A percentile compares a stretch with the other conserved stretches of the same genome.
phyloP scores from a whole-genome alignment of 768 basidiomycete species.

The Lactarius akahatsu region DNA sequence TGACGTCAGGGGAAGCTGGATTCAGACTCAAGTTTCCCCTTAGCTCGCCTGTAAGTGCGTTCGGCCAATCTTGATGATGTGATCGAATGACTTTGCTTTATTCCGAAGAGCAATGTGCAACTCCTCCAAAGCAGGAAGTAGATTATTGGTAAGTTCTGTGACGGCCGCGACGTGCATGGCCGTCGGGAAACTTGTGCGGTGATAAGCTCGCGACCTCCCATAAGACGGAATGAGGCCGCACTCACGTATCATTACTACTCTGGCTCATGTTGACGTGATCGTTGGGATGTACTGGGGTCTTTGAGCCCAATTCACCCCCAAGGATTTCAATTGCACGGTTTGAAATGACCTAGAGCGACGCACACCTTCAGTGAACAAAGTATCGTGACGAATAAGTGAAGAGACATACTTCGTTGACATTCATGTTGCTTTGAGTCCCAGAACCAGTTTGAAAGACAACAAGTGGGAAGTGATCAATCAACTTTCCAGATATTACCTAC shows the following conservation, averaged over 20 bases:
- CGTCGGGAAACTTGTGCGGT: slow-evolving; percentile 84
- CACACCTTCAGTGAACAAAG: neutral
- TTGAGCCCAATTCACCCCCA: slow-evolving; percentile 92
- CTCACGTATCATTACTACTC: slow-evolving; percentile 96
- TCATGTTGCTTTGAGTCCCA: slow-evolving; percentile 99
- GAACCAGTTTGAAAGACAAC: slow-evolving; percentile 99
- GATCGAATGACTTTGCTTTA: slow-evolving; percentile 79
- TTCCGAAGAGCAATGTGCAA: slow-evolving; percentile 80
- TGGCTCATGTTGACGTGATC: slow-evolving; percentile 99
- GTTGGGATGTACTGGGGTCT: slow-evolving; percentile 97
- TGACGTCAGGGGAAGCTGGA: slow-evolving; percentile 10
- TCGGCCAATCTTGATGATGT: slow-evolving; percentile 98
- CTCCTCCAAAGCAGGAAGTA: slow-evolving; percentile 83
- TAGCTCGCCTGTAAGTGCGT: slow-evolving; percentile 80
- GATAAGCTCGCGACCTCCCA: neutral
- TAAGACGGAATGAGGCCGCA: slow-evolving; percentile 25
- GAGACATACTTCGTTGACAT: slow-evolving; percentile 79
- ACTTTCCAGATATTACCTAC: slow-evolving; percentile 93
- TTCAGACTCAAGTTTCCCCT: slow-evolving; percentile 3
- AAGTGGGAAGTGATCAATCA: slow-evolving; percentile 93
- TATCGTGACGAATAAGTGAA: neutral
- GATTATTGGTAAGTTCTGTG: slow-evolving; percentile 71
- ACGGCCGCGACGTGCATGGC: slow-evolving; percentile 99
- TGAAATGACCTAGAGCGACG: slow-evolving; percentile 74
- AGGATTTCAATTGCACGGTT: slow-evolving; percentile 97